Evolutionary conservation across 2,329 filamentous ascomycete species (phyloP).

Genomic region (Rutstroemia sp.): DNA sequence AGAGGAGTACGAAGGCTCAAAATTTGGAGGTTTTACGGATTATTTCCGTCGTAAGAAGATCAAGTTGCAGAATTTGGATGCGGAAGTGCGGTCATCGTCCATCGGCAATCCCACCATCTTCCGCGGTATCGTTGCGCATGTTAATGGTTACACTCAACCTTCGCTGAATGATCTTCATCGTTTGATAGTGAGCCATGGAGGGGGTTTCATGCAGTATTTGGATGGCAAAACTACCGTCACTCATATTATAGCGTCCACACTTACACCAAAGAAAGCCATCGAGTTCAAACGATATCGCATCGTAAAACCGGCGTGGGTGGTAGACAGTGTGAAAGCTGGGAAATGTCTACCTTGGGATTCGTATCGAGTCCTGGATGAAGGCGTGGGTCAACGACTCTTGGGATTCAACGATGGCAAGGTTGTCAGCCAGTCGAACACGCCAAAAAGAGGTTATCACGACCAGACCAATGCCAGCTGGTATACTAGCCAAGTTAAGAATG

Average conservation of each 20-base stretch:
- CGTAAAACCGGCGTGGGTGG: constrained; percentile 90
- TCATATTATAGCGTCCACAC: constrained; percentile 84
- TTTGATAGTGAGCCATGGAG: constrained; percentile 87
- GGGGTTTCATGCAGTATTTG: constrained; percentile 87
- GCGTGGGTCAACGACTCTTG: constrained; percentile 72
- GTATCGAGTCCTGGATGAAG: constrained; percentile 81
- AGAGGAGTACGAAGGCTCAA: constrained; percentile 83
- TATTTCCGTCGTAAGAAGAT: constrained; percentile 96
- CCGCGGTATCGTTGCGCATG: constrained; percentile 80
- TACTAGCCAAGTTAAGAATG: constrained; percentile 55
- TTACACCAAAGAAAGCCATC: constrained; percentile 87
- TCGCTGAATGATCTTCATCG: constrained; percentile 82
- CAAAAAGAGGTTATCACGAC: constrained; percentile 62
- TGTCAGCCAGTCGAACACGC: constrained; percentile 56
- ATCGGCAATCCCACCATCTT: constrained; percentile 76
- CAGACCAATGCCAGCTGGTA: constrained; percentile 83
- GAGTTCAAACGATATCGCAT: constrained; percentile 86
- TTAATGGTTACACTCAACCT: constrained; percentile 94
- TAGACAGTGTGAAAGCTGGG: constrained; percentile 78
- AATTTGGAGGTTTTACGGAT: constrained; percentile 82
- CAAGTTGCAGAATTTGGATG: constrained; percentile 92
- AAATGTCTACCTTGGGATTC: constrained; percentile 77
- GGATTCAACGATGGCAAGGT: constrained; percentile 54
- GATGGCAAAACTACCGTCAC: constrained; percentile 93
- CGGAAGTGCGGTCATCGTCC: constrained; percentile 63